Conservation (phyloP, 495 filamentous ascomycete species). For the Tuber indicum region DNA sequence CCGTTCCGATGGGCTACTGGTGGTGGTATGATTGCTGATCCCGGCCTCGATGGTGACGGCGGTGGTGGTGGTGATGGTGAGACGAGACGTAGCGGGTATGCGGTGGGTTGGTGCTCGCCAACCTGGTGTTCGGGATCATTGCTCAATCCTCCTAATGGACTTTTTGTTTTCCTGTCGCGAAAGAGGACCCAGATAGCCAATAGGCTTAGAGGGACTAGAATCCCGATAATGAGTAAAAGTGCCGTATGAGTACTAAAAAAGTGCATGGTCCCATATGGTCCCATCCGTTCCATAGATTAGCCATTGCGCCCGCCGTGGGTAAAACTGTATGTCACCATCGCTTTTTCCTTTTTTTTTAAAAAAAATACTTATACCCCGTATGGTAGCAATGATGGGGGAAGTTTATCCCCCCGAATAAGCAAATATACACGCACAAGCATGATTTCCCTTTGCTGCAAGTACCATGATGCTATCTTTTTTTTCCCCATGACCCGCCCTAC, state of each 20-base stretch:
- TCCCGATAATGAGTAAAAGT: not conserved
- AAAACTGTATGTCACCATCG: no score
- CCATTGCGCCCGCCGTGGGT: not conserved
- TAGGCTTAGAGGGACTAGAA: not conserved
- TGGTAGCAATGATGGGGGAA: no score
- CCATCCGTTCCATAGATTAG: not conserved
- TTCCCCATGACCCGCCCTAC: no score
- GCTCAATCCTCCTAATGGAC: not conserved
- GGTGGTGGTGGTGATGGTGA: not conserved
- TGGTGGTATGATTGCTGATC: not conserved
- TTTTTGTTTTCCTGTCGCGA: not conserved
- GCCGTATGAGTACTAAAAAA: not conserved
- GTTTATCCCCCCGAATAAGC: no score
- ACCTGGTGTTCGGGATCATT: slow-evolving; percentile 1
- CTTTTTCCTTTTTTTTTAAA: not conserved
- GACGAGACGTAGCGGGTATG: not conserved
- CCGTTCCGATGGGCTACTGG: not conserved
- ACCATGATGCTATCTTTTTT: no score
- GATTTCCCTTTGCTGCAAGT: no score
- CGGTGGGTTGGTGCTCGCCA: not conserved
- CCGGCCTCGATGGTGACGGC: not conserved
- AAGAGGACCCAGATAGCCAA: not conserved
- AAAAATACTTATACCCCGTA: not conserved
- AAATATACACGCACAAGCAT: no score
- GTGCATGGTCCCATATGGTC: not conserved